Base-by-base conservation (phyloP, 495 filamentous ascomycete species). In the Tuber calosporum region DNA sequence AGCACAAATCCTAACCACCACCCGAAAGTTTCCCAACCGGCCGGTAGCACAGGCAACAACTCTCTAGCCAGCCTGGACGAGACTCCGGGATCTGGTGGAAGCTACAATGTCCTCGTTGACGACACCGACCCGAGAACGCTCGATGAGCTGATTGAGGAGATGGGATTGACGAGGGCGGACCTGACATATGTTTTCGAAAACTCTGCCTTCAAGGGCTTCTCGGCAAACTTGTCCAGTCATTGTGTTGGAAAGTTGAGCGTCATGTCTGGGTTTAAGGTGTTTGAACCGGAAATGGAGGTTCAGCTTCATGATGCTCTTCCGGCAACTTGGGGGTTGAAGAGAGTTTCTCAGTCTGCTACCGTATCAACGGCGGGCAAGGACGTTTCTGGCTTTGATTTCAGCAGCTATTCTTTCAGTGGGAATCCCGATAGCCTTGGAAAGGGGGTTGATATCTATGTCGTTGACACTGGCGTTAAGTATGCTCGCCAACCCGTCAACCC, bases 401-500 rank as follows among this genome's bases (percentile, higher is more conserved):
- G 15, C 0, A 70, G 80, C 9, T 87, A 87, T 73, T 66, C 79
- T 8, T 87, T 84, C 72, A 77, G 82, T 1, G 79, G 79, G 0
- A 5, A 11, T 4, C 26, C 2, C 19, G 79, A 77, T 58, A 42
- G 40, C 3, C 82, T 85, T 17, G 86, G 85, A 7, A 66, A 74
- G 1, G 85, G 84, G 19, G 86, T 86, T 11, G 86, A 87, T 73
- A 84, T 87, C 72, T 87, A 87, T 75, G 71, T 87, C 37, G 73
- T 87, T 36, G 86, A 87, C 72, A 86, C 84, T 2, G 86, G 86
- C 39, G 82, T 87, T 73, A 84, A 84, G 53, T 62, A 62, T 19
- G 71, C 36, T 71, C 15, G 8, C 22, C 22, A 37, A 71, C 4
- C 45, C 15, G 8, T 13, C 22, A 37, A 71, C 4, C 45, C n/a